A percentile compares a stretch with the other conserved stretches of the same genome.
Evolutionary conservation across 2,329 filamentous ascomycete species (phyloP).

Genomic region (Fonsecaea erecta): DNA sequence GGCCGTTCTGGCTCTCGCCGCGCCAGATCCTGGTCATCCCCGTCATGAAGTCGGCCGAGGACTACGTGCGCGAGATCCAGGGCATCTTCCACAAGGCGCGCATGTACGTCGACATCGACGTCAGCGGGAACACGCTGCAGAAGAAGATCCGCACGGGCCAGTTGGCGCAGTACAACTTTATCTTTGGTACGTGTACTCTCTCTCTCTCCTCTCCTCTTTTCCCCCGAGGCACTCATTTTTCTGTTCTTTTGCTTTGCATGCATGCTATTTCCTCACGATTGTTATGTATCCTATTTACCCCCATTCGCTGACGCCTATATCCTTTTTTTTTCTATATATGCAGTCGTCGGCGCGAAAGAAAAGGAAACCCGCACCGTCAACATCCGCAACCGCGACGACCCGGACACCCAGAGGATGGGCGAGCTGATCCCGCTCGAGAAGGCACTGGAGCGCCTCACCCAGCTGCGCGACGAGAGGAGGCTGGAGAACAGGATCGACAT

Average conservation of each 20-base stretch:
- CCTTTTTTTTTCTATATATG: conserved; percentile 28
- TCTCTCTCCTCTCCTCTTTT: conserved; percentile 2
- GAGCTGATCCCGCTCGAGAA: conserved; percentile 65
- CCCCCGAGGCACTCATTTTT: too few species aligned
- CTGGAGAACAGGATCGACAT: conserved; percentile 45
- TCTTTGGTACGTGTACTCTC: conserved; percentile 49
- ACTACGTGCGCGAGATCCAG: conserved; percentile 55
- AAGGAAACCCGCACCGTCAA: conserved; percentile 64
- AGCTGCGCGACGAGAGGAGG: conserved; percentile 52
- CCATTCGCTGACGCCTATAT: too few species aligned
- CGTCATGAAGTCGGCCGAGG: conserved; percentile 55
- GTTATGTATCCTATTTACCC: too few species aligned
- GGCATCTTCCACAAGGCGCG: conserved; percentile 51
- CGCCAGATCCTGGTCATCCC: conserved; percentile 57
- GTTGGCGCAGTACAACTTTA: conserved; percentile 57
- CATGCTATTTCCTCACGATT: too few species aligned
- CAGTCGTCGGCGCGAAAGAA: conserved; percentile 67
- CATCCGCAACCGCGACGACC: conserved; percentile 68
- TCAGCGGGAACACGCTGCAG: conserved; percentile 56
- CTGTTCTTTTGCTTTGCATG: too few species aligned
- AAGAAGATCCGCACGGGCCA: conserved; percentile 59
- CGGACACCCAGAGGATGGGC: conserved; percentile 64
- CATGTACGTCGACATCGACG: conserved; percentile 54
- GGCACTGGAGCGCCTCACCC: conserved; percentile 59
- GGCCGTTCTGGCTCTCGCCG: conserved; percentile 59